phyloP scores from a whole-genome alignment of 768 basidiomycete genomes.

The Macrolepiota fuliginosa region DNA sequence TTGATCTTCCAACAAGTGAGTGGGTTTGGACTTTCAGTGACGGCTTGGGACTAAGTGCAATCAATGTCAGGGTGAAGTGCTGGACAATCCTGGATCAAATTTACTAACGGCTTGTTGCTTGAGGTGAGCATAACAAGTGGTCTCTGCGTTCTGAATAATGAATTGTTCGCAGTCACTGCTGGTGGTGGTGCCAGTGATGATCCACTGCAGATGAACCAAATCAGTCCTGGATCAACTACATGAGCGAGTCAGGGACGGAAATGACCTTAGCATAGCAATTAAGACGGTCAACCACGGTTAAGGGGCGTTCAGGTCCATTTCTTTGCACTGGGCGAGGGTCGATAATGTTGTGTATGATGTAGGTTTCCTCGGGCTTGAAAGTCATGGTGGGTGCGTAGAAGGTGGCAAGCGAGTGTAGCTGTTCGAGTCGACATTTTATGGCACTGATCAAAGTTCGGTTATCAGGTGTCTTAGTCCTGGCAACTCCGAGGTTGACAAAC shows the following conservation, averaged over 20 bases:
- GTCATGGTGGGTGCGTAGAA: neutral
- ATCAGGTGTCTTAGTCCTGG: neutral
- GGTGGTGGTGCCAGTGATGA: neutral
- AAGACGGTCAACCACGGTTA: neutral
- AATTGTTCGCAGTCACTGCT: constrained; percentile 1
- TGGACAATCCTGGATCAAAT: neutral
- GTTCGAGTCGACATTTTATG: neutral
- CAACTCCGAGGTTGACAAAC: neutral
- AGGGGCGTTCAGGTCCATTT: constrained; percentile 8
- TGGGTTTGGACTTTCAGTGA: constrained; percentile 3
- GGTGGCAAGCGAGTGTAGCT: neutral
- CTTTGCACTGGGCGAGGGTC: constrained; percentile 10
- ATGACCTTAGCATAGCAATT: constrained; percentile 6
- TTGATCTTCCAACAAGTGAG: constrained; percentile 10
- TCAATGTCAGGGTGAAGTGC: neutral
- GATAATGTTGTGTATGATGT: constrained; percentile 8
- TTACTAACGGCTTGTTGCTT: neutral
- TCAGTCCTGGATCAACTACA: neutral
- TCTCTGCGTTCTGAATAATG: neutral
- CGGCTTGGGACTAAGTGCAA: neutral
- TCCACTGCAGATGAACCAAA: neutral
- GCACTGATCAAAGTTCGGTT: neutral
- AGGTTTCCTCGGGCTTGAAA: constrained; percentile 7
- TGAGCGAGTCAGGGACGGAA: neutral
- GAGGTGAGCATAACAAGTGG: neutral